These are phyloP conservation scores for Penicillium odoratum DNA, from an alignment of 495 filamentous ascomycete genomes.

Conservation along the genomic window DNA sequence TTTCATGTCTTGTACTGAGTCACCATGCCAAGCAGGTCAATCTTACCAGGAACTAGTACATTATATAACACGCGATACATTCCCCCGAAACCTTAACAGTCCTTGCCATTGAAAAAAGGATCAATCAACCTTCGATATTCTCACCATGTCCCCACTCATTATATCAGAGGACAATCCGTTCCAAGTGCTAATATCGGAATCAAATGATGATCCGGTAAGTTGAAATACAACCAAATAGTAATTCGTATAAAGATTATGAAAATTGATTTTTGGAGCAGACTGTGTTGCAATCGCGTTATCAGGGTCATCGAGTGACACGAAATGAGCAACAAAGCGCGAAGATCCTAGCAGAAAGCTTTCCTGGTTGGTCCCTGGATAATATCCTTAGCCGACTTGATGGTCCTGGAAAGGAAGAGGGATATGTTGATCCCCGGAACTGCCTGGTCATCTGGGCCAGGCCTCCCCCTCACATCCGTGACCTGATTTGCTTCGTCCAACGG, in stretches of 20 bases:
- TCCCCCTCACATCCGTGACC: constrained; percentile 58
- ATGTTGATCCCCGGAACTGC: constrained; percentile 71
- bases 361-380: constrained; percentile 67
- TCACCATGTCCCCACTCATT: constrained; percentile 21
- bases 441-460: constrained; percentile 86
- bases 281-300: constrained; percentile 67
- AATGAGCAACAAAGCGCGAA: constrained; percentile 71
- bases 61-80: neutral
- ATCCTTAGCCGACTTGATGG: constrained; percentile 67
- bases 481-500: constrained; percentile 64
- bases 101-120: neutral
- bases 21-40: neutral
- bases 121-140: neutral
- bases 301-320: constrained; percentile 64
- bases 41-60: neutral
- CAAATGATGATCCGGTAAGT: constrained; percentile 55
- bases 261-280: neutral
- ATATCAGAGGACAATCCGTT: constrained; percentile 63
- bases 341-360: constrained; percentile 63
- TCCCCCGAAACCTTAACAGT: neutral
- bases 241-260: neutral
- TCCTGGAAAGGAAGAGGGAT: constrained; percentile 60
- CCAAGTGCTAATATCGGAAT: constrained; percentile 65
- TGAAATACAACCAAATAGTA: too few relatives aligned
- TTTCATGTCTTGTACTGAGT: neutral